Base-by-base conservation (phyloP, 352 stramenopile genomes). In the Lagenidium giganteum region DNA sequence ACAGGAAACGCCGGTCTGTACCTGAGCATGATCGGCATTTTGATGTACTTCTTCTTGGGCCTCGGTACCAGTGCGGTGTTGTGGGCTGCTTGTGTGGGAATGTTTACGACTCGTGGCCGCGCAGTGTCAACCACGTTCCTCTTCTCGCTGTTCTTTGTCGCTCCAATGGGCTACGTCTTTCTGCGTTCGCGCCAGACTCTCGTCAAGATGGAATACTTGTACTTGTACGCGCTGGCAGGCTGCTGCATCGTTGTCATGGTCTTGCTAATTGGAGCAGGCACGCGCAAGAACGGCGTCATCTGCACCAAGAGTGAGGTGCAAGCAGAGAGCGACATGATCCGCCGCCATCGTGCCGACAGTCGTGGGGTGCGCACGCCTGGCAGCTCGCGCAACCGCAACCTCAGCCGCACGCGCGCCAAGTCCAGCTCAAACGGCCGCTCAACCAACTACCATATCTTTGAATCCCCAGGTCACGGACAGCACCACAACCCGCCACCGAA, bases 11-110 rank as follows among this genome's bases (percentile, higher is more conserved):
- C 61, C 2, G 66, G 57, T 6, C 30, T 86, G 42, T 86, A 83
- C 49, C 57, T 78, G 22, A 75, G 58, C 37, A 47, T 87, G 17
- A 60, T 87, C 3, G 49, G 67, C 27, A 75, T 83, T 47, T 38
- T 87, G 30, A 71, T 81, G 59, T 90, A 81, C 70, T 87, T 90
- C 35, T 84, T 90, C 61, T 54, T 82, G 39, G 77, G 77, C n/a
- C 55, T 87, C 16, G 78, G 78, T 24, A 79, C 64, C 18, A 83
- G 57, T 9, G 67, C 74, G 11, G 70, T 60, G 23, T 54, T 72
- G 5, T 90, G 78, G 78, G 61, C 64, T 3, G 68, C 76, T n/a
- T 70, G 65, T 32, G 55, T 83, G 6, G 70, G 74, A 22, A 73
- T 90, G 57, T 90, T 90, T 43, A 67, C 54, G 13, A 78, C 71